Percentiles rank a stretch among this genome's conserved stretches.
phyloP scores from a whole-genome alignment of 169 alveolate species.

The Eimeria tenella region DNA sequence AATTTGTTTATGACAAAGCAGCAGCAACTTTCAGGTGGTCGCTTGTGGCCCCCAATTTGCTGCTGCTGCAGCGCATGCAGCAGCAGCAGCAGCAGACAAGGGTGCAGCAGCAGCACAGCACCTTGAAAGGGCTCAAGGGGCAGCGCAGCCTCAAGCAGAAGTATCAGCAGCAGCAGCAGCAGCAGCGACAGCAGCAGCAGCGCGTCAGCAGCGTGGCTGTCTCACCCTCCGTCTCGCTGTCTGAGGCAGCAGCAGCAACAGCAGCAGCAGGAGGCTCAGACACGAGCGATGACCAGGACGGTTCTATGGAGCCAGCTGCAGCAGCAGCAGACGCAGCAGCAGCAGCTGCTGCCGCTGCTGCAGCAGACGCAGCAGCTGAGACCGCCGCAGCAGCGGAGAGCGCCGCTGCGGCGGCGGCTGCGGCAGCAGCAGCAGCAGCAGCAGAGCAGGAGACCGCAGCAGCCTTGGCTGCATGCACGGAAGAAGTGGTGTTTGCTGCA shows the following conservation, averaged over 20 bases:
- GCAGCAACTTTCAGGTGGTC: slow-evolving; percentile 59
- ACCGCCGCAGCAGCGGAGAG: no score
- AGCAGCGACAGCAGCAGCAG: slow-evolving; percentile 44
- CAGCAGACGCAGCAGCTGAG: no score
- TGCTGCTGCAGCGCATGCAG: neutral
- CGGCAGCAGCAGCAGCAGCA: slow-evolving; percentile 35
- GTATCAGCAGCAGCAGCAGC: slow-evolving; percentile 29
- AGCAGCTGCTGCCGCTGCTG: no score
- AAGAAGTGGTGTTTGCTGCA: slow-evolving; percentile 10
- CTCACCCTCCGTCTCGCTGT: no score
- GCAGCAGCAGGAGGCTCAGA: slow-evolving; percentile 43
- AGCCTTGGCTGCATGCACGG: slow-evolving; percentile 11
- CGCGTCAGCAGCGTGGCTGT: neutral
- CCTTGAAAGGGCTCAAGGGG: neutral
- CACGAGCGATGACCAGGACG: slow-evolving; percentile 6
- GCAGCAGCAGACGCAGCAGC: no score
- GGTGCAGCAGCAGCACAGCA: neutral
- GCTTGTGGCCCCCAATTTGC: slow-evolving; percentile 46
- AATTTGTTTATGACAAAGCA: slow-evolving; percentile 48
- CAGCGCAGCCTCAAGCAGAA: neutral
- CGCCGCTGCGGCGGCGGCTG: no score
- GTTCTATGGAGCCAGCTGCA: neutral
- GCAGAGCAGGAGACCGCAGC: slow-evolving; percentile 36
- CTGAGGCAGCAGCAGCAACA: neutral
- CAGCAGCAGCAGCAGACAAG: slow-evolving; percentile 11